Evolutionary conservation across 495 filamentous ascomycete species (phyloP).

Genomic region (Xylaria palmicola): DNA sequence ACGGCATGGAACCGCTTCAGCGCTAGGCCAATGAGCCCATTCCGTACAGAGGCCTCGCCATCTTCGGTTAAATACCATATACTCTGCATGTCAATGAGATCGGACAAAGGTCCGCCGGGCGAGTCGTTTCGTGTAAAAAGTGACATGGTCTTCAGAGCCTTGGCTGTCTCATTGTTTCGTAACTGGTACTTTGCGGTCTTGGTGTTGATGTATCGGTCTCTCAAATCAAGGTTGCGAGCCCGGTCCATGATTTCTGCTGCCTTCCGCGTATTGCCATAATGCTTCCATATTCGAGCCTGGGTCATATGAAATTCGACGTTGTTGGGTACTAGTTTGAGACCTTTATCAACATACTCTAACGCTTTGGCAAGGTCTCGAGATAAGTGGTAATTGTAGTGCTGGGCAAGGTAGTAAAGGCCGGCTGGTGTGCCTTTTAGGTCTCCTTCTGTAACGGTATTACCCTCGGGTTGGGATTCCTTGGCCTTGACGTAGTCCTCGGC

Average conservation of each 20-base stretch:
- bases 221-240: constrained; percentile 77
- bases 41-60: constrained; percentile 82
- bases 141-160: constrained; percentile 82
- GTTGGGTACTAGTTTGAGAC: constrained; percentile 70
- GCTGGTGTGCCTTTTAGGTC: constrained; percentile 71
- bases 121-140: constrained; percentile 89
- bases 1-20: constrained; percentile 87
- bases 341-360: constrained; percentile 77
- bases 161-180: constrained; percentile 85
- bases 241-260: constrained; percentile 87
- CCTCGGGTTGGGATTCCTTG: constrained; percentile 46
- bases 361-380: constrained; percentile 83
- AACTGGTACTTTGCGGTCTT: constrained; percentile 98
- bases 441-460: constrained; percentile 45
- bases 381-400: constrained; percentile 92
- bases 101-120: constrained; percentile 79
- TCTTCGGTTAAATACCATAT: constrained; percentile 97
- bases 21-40: constrained; percentile 78
- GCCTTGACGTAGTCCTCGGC: constrained; percentile 73
- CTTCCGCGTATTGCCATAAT: constrained; percentile 75
- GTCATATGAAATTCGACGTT: constrained; percentile 94
- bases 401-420: constrained; percentile 86
- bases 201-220: constrained; percentile 96
- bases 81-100: constrained; percentile 98
- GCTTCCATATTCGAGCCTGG: constrained; percentile 92